These are phyloP conservation scores for Phaeosphaeriaceae sp. DNA, from an alignment of 2,329 filamentous ascomycete genomes.

Conservation along the genomic window DNA sequence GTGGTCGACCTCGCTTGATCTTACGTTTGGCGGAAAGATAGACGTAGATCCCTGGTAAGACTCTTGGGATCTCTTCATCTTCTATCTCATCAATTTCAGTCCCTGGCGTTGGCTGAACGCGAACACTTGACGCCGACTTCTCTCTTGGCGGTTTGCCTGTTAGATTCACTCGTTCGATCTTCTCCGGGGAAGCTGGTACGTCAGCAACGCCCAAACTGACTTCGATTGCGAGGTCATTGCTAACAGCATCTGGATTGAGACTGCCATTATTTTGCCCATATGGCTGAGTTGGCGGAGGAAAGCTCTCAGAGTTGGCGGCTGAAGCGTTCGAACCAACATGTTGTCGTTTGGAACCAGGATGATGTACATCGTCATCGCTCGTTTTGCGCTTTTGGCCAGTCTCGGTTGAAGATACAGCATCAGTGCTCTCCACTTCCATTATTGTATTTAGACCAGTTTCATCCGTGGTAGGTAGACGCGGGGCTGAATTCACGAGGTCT, in stretches of 20 bases:
- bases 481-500: too few relatives aligned
- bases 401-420: not conserved
- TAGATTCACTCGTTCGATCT: not conserved
- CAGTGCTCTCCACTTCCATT: not conserved
- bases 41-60: slow-evolving; percentile 51
- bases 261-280: not conserved
- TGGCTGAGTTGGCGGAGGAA: not conserved
- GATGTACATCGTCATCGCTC: not conserved
- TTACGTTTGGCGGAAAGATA: slow-evolving; percentile 53
- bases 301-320: not conserved
- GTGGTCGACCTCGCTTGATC: slow-evolving; percentile 49
- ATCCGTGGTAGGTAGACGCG: too few relatives aligned
- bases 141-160: not conserved
- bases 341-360: slow-evolving; percentile 10
- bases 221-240: not conserved
- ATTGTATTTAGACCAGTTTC: too few relatives aligned
- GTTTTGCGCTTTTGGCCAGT: slow-evolving; percentile 8
- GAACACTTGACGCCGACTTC: not conserved
- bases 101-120: not conserved
- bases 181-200: not conserved
- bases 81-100: not conserved
- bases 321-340: not conserved
- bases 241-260: not conserved
- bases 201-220: not conserved
- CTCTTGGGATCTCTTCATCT: slow-evolving; percentile 33